Evolutionary conservation across 805 yeast species (phyloP), one percentile per base, ranked within the genome.

Genomic region (Yamadazyma scolyti): DNA sequence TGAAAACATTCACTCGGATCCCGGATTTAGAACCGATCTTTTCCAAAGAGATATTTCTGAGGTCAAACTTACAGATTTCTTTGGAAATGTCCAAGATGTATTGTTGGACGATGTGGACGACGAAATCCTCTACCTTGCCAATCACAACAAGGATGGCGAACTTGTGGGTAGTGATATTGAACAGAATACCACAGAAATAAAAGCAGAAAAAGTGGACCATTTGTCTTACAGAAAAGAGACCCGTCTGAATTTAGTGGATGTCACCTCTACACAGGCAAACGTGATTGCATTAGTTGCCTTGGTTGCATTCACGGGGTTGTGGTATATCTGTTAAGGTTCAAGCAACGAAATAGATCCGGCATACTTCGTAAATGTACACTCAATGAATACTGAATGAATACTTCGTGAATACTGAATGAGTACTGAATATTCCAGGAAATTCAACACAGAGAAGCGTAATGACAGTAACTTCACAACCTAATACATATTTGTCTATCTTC

Each of bases 1-100:
- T 46, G 95, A 77, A 37, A 79, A 82, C 42, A 83, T 93, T 18
- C 96, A 87, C 52, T 87, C 96, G 2, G 80, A 84, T 47, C 90
- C 95, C 1, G 99, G 99, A n/a, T 79, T 93, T 22, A 71, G 95
- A 42, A 76, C 87, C 0, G 96, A 89, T 52, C 59, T 85, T 37
- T 86, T 77, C 57, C 55, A 71, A 25, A 71, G 94, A 47, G 75
- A 82, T 40, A 63, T 79, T 27, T 61, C 70, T 3, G 75, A 82
- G 24, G 95, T 88, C 4, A 61, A 77, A 32, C 73, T 93, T 42
- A 89, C 97, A 0, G 97, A 93, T 52, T 93, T 93, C 54, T 89
- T 93, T 47, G 98, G 97, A 2, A 87, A 87, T 45, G 83, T 88
- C 13, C 96, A 88, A 55, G 77, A 79, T 33, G 83, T 84, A 2